Evolutionary conservation across 768 basidiomycete genomes (phyloP), one percentile per base, ranked within the genome.

Genomic region (Rossbeevera mucosa): DNA sequence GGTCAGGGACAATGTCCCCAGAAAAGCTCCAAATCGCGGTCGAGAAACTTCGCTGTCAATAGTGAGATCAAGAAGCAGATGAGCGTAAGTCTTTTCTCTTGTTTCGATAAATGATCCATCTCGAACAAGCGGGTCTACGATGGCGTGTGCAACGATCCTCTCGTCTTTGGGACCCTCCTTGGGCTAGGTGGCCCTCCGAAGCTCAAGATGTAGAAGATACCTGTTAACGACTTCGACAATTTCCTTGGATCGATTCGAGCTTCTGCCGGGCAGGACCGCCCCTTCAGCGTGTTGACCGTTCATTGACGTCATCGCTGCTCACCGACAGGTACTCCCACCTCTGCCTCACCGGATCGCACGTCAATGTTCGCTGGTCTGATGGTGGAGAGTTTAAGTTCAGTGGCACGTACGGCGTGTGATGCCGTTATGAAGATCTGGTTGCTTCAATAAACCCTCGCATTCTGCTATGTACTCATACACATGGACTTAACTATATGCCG

Each of bases 361-460:
- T 79, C 47, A 80, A 72, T 33, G 55, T 80, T 31, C 74, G 71
- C 47, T 80, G 76, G 65, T 69, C 71, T 0, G 74, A 74, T 7
- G 68, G 73, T 14, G 77, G 78, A n/a, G 77, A 79, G 47, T 80
- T 82, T 71, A 81, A 81, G 62, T 75, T 80, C 60, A 81, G 76
- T 54, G 78, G 79, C 20, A 66, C 74, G 9, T 79, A 80, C 54
- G 78, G 77, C 28, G 61, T 49, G 30, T 28, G n/a, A 33, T 22
- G 4, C 14, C 24, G 21, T 25, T 16, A 5, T 22, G 30, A 6
- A 5, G 18, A n/a, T 11, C 14, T 6, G 11, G 2, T n/a, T 42
- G 6, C 33, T 25, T 38, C 18, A 5, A 21, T 11, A 5, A n/a
- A 2, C 7, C 26, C 9, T 29, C 7, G 6, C 16, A 25, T 40